Evolutionary conservation across 306 rosid species (phyloP).

Genomic region (Glycine soja): DNA sequence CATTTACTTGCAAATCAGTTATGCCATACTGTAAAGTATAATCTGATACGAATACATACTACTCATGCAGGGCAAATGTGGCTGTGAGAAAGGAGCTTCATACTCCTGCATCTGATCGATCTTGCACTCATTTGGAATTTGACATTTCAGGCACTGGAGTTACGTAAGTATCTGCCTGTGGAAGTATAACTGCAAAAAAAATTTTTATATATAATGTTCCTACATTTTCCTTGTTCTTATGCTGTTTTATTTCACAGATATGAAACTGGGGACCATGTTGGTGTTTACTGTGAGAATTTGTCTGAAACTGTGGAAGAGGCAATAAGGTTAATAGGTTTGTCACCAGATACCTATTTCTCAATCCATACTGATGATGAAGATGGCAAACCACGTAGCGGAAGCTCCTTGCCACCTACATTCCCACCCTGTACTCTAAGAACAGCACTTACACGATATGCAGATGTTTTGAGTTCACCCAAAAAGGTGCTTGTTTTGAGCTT

Average conservation of each 20-base stretch:
- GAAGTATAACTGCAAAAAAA: constrained; percentile 17
- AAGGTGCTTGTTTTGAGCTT: constrained; percentile 66
- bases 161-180: constrained; percentile 60
- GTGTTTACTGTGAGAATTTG: constrained; percentile 92
- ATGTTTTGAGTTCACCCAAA: constrained; percentile 88
- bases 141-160: constrained; percentile 83
- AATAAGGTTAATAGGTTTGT: constrained; percentile 65
- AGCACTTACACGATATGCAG: constrained; percentile 80
- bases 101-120: constrained; percentile 82
- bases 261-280: constrained; percentile 99
- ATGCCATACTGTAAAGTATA: neutral
- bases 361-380: constrained; percentile 79
- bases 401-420: constrained; percentile 82
- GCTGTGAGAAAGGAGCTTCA: constrained; percentile 96
- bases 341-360: constrained; percentile 86
- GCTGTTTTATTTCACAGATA: constrained; percentile 63
- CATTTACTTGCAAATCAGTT: constrained; percentile 26
- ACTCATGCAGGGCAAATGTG: constrained; percentile 80
- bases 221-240: constrained; percentile 37
- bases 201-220: constrained; percentile 11
- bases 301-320: constrained; percentile 87
- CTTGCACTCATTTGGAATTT: constrained; percentile 96
- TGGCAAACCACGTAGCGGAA: constrained; percentile 82
- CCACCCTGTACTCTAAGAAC: constrained; percentile 82
- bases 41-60: constrained; percentile 46